Evolutionary conservation across 179 eudicot genomes (phyloP).

Genomic region (Patellifolia procumbens): DNA sequence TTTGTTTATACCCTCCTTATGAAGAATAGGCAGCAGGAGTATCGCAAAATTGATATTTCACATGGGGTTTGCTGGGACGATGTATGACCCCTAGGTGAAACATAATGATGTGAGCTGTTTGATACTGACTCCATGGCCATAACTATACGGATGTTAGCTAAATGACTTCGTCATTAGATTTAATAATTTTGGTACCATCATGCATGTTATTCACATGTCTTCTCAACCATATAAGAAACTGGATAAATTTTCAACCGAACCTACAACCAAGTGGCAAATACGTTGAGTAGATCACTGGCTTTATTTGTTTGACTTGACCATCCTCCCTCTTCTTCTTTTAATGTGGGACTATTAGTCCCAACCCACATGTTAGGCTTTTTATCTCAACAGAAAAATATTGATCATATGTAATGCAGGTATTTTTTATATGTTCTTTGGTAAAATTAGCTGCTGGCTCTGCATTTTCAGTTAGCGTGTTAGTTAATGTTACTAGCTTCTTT

Average conservation of each 20-base stretch:
- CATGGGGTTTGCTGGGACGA: slow-evolving; percentile 27
- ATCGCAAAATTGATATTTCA: slow-evolving; percentile 23
- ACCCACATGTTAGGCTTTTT: too few relatives aligned
- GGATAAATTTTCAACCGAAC: too few relatives aligned
- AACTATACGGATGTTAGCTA: slow-evolving; percentile 22
- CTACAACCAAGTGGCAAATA: too few relatives aligned
- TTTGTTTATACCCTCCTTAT: neutral
- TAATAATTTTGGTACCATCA: slow-evolving; percentile 13
- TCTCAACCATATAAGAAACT: slow-evolving; percentile 17
- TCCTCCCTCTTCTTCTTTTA: too few relatives aligned
- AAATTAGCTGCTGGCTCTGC: slow-evolving; percentile 11
- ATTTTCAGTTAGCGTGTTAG: slow-evolving; percentile 5
- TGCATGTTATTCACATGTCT: slow-evolving; percentile 26
- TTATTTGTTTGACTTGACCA: too few relatives aligned
- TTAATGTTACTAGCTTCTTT: neutral
- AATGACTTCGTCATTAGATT: slow-evolving; percentile 23
- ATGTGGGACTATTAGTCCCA: too few relatives aligned
- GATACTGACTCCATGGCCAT: slow-evolving; percentile 23
- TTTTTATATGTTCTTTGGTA: slow-evolving; percentile 4
- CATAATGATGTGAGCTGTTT: slow-evolving; percentile 30
- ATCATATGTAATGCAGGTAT: slow-evolving; percentile 1
- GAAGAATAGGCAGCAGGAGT: slow-evolving; percentile 17
- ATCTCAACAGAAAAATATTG: too few relatives aligned
- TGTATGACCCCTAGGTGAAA: slow-evolving; percentile 26
- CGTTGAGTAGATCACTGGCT: too few relatives aligned